Percentiles rank a stretch among this genome's conserved stretches.
These are phyloP conservation scores for Gryganskiella cystojenkinii DNA, from an alignment of 192 early-diverging fungal genomes.

Conservation along the genomic window DNA sequence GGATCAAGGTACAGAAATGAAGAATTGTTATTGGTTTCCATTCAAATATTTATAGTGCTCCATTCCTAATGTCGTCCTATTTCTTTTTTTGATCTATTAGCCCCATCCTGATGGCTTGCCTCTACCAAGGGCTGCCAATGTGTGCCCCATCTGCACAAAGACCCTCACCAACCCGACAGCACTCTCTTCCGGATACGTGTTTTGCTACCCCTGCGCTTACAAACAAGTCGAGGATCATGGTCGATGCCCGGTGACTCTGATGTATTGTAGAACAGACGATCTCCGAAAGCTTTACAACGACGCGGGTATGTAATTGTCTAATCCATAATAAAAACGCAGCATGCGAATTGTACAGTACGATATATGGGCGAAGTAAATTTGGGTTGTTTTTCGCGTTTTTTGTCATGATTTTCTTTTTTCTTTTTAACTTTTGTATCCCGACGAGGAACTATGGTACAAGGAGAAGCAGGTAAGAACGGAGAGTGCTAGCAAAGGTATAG, in stretches of 20 bases:
- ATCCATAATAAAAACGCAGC: not conserved
- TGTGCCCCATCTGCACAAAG: slow-evolving; percentile 83
- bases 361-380: no score
- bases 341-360: no score
- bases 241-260: slow-evolving; percentile 84
- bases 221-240: slow-evolving; percentile 75
- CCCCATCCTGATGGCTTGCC: slow-evolving; percentile 81
- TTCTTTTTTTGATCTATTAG: slow-evolving; percentile 30
- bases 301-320: slow-evolving; percentile 30
- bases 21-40: not conserved
- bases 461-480: no score
- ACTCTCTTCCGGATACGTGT: slow-evolving; percentile 89
- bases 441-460: no score
- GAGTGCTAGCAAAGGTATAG: no score
- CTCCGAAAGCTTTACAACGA: slow-evolving; percentile 78
- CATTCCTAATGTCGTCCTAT: no score
- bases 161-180: slow-evolving; percentile 88
- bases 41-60: no score
- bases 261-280: slow-evolving; percentile 59
- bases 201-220: slow-evolving; percentile 92
- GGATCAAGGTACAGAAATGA: slow-evolving; percentile 63
- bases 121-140: slow-evolving; percentile 75
- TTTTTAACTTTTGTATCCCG: no score
- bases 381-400: no score
- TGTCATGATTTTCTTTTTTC: no score